Evolutionary conservation across 192 early-diverging fungal genomes (phyloP), one percentile per base, ranked within the genome.

Genomic region (Piromyces finnis): DNA sequence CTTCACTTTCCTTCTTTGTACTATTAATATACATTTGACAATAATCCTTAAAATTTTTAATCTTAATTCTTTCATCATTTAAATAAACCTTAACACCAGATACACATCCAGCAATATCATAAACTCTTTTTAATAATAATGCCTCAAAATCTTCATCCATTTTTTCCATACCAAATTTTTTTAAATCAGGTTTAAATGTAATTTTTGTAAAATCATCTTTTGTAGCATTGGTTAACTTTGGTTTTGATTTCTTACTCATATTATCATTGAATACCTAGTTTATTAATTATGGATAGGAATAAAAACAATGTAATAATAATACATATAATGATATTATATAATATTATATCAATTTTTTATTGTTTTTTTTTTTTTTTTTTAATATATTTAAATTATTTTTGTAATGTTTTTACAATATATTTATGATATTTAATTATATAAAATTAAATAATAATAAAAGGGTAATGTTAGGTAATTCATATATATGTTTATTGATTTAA

Each of bases 121-220:
- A 96, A 5, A 93, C 94, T 77, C 97, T 92, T 87, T 96, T 97
- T 77, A 93, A 94, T 35, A 96, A 89, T 77, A 99, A 85, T 0
- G 94, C 90, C n/a, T 90, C 88, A 77, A 95, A 88, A 82, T 96
- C 96, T 77, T 91, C 92, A 84, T 97, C 94, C 78, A 99, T 88
- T 29, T 85, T 82, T 6, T 88, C 81, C 95, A 99, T 94, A n/a
- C 90, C 89, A 85, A 99, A 99, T 83, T 94, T 94, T 79, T 79
- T 84, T 81, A 97, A 89, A 86, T 99, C 97, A 0, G 97, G 97
- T 78, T 93, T 94, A 84, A 99, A 99, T 9, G 95, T 93, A 83
- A 99, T 96, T 84, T 87, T 88, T 2, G 97, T 98, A 81, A 88
- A 97, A 85, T 97, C 94, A 39, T 92, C 90, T 27, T 87, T 88